phyloP scores from a whole-genome alignment of 495 filamentous ascomycete species.

The Amorphotheca resinae region DNA sequence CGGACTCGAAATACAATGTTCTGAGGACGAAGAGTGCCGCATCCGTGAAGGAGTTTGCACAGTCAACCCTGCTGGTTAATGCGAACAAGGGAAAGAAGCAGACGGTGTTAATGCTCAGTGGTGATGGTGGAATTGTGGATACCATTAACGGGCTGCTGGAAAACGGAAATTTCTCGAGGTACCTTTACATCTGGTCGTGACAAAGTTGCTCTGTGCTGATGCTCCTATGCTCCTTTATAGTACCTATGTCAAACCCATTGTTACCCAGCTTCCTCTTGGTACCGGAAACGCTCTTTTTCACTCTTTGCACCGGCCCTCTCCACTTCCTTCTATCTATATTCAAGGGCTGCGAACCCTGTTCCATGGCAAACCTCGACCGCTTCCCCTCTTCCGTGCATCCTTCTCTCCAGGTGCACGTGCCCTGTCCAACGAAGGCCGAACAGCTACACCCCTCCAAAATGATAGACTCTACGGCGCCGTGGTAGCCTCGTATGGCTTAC shows the following conservation, averaged over 20 bases:
- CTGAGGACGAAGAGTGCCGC: conserved; percentile 46
- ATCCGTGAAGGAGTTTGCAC: conserved; percentile 50
- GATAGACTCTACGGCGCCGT: conserved; percentile 56
- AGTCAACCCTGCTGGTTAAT: conserved; percentile 29
- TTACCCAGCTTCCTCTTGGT: conserved; percentile 63
- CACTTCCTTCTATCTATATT: conserved; percentile 15
- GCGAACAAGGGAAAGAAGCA: conserved; percentile 36
- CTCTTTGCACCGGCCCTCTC: conserved; percentile 38
- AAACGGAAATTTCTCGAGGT: conserved; percentile 7
- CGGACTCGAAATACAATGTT: conserved; percentile 27
- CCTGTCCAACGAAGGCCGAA: conserved; percentile 28
- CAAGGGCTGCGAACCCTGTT: conserved; percentile 45
- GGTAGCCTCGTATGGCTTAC: conserved; percentile 77
- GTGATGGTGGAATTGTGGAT: conserved; percentile 76
- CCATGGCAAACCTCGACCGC: conserved; percentile 29
- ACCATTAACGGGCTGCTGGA: conserved; percentile 50
- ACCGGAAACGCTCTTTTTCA: conserved; percentile 83
- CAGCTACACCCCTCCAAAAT: conserved; percentile 17
- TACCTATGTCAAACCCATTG: conserved; percentile 32
- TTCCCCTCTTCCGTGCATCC: conserved; percentile 43
- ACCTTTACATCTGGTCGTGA: background rate
- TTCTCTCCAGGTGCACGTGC: conserved; percentile 58
- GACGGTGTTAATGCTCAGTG: conserved; percentile 65
- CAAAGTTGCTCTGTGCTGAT: background rate
- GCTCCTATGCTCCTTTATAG: background rate